A percentile compares a stretch with the other conserved stretches of the same genome.
Evolutionary conservation across 2,329 filamentous ascomycete genomes (phyloP).

Genomic region (Teratosphaeria epicoccoides): DNA sequence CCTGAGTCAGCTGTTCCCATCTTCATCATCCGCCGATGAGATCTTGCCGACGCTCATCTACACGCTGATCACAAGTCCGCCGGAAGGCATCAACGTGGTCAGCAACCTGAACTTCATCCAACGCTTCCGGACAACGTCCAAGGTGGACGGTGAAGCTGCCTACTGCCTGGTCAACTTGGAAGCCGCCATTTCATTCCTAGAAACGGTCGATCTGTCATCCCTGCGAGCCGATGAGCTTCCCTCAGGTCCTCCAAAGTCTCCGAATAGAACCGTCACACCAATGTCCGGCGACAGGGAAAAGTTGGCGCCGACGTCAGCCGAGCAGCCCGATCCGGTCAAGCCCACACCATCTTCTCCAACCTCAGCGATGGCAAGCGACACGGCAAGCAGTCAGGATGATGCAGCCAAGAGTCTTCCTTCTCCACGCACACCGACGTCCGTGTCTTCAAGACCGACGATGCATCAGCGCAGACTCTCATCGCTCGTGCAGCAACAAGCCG

Average conservation of each 20-base stretch:
- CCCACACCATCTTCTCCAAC: slow-evolving; percentile 24
- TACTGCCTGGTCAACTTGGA: slow-evolving; percentile 96
- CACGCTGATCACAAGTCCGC: slow-evolving; percentile 80
- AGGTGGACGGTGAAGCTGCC: slow-evolving; percentile 84
- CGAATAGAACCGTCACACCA: slow-evolving; percentile 36
- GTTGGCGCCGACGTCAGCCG: slow-evolving; percentile 22
- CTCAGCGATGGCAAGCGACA: slow-evolving; percentile 15
- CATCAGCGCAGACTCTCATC: slow-evolving; percentile 73
- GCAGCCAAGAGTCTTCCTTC: slow-evolving; percentile 11
- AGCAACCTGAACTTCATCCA: slow-evolving; percentile 96
- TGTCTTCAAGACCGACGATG: slow-evolving; percentile 32
- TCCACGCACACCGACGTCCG: slow-evolving; percentile 21
- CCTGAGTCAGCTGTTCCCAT: slow-evolving; percentile 51
- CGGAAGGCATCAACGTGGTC: slow-evolving; percentile 76
- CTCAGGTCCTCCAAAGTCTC: slow-evolving; percentile 52
- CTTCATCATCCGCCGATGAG: slow-evolving; percentile 86
- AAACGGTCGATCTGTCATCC: slow-evolving; percentile 88
- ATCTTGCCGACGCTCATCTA: slow-evolving; percentile 96
- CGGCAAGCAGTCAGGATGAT: slow-evolving; percentile 1
- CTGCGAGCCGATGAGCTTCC: slow-evolving; percentile 66
- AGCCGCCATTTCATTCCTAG: slow-evolving; percentile 84
- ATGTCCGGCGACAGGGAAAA: slow-evolving; percentile 29
- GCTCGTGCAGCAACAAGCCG: slow-evolving; percentile 73
- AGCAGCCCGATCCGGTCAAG: slow-evolving; percentile 19
- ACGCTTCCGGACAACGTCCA: slow-evolving; percentile 72